These are phyloP conservation scores for Aphanoascus verrucosus DNA, from an alignment of 2,329 filamentous ascomycete genomes.

Conservation along the genomic window DNA sequence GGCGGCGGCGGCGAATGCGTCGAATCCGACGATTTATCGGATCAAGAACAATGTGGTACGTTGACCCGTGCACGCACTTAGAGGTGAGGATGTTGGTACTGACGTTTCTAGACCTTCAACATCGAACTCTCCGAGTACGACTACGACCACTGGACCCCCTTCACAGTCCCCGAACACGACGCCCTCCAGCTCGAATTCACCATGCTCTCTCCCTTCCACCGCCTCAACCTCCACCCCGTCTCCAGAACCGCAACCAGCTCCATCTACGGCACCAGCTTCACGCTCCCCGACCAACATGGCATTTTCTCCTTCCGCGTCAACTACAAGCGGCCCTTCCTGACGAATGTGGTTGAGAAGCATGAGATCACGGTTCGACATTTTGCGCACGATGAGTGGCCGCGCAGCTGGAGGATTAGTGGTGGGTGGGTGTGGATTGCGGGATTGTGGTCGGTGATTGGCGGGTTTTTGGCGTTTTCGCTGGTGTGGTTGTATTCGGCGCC, in stretches of 20 bases:
- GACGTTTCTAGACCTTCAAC: slow-evolving; percentile 55
- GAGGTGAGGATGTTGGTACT: background rate
- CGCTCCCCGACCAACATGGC: slow-evolving; percentile 88
- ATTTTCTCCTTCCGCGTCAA: slow-evolving; percentile 98
- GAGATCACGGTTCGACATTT: slow-evolving; percentile 93
- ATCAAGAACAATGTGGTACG: slow-evolving; percentile 94
- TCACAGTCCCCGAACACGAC: slow-evolving; percentile 58
- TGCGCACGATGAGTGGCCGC: slow-evolving; percentile 91
- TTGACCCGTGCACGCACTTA: slow-evolving; percentile 23
- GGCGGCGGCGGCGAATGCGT: slow-evolving; percentile 41
- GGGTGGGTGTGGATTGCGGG: slow-evolving; percentile 93
- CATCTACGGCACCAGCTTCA: slow-evolving; percentile 65
- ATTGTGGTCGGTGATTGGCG: slow-evolving; percentile 69
- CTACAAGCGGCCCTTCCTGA: slow-evolving; percentile 91
- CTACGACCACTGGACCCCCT: slow-evolving; percentile 64
- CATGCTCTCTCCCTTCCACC: slow-evolving; percentile 97
- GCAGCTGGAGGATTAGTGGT: slow-evolving; percentile 78
- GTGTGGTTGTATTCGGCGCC: slow-evolving; percentile 77
- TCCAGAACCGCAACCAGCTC: slow-evolving; percentile 55
- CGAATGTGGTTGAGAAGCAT: slow-evolving; percentile 81
- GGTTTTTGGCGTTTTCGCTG: slow-evolving; percentile 74
- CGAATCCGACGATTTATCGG: slow-evolving; percentile 79
- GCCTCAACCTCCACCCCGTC: slow-evolving; percentile 57
- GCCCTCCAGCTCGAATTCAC: slow-evolving; percentile 88
- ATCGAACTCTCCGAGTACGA: slow-evolving; percentile 83